A percentile compares a stretch with the other conserved stretches of the same genome.
phyloP scores from a whole-genome alignment of 2,329 filamentous ascomycete species.

The Plectosphaerella plurivora region DNA sequence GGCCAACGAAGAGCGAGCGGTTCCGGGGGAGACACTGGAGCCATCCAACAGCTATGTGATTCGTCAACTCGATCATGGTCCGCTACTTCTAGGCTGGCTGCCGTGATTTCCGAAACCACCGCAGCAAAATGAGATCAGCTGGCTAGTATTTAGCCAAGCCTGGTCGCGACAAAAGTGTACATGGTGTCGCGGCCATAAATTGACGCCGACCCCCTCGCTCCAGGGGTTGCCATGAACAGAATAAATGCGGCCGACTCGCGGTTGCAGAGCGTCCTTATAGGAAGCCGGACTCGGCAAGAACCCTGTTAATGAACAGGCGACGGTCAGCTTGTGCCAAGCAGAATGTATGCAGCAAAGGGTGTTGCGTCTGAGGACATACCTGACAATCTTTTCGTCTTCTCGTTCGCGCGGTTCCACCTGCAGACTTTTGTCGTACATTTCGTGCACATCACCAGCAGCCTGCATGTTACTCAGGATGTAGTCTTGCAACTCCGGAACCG shows the following conservation, averaged over 20 bases:
- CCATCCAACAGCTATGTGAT: no score
- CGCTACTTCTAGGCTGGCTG: background rate
- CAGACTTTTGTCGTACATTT: slow-evolving; percentile 98
- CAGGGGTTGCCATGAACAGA: no score
- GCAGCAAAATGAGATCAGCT: background rate
- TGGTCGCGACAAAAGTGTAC: slow-evolving; percentile 6
- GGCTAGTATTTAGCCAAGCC: background rate
- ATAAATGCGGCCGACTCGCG: no score
- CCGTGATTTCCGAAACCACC: background rate
- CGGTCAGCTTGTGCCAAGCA: slow-evolving; percentile 10
- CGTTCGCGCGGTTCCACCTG: slow-evolving; percentile 89
- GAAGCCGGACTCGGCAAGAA: slow-evolving; percentile 58
- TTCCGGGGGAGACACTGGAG: no score
- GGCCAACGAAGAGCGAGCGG: no score
- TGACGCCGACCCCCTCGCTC: no score
- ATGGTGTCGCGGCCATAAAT: background rate
- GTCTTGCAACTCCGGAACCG: slow-evolving; percentile 88
- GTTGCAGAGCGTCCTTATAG: slow-evolving; percentile 28
- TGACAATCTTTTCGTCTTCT: slow-evolving; percentile 99
- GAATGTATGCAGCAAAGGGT: background rate
- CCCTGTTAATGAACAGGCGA: slow-evolving; percentile 32
- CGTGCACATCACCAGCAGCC: slow-evolving; percentile 89
- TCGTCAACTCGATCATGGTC: background rate
- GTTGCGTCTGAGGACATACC: slow-evolving; percentile 54
- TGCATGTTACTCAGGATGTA: slow-evolving; percentile 98